Base-by-base conservation (phyloP, 176 grass and related monocot genomes). In the Thalia dealbata region DNA sequence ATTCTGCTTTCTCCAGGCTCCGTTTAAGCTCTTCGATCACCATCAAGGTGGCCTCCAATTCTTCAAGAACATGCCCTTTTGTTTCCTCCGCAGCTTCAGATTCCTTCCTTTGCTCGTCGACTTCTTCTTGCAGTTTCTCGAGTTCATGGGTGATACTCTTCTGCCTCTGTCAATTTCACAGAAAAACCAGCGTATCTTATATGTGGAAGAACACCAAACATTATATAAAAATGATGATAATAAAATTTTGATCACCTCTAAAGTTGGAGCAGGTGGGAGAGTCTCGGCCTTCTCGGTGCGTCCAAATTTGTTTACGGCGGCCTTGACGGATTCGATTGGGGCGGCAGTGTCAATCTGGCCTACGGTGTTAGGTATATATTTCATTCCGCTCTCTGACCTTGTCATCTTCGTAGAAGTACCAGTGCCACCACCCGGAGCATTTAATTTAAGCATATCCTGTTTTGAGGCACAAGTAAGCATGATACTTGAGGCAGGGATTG, bases 321-420 rank as follows among this genome's bases (percentile, higher is more conserved):
- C 86, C 80, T 89, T 96, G 67, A 91, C 92, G 4, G 92, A 96
- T 82, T 96, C 92, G 46, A 96, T 86, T 16, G 88, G 86, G 61
- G 92, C 82, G 62, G 71, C 35, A 51, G 84, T 85, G 50, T 96
- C 92, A 29, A 91, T 74, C 21, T 77, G 51, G 14, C 78, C 81
- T 38, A 38, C 32, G n/a, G n/a, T n/a, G 32, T 38, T 38, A 38
- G 32, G 1, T 1, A 38, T 38, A 38, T 38, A 2, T 38, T 38
- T 38, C 32, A 2, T 38, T 38, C 3, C 1, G 32, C 32, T 38
- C 32, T 38, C 32, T 4, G 32, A 38, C 32, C 32, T 38, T 4
- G 4, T 38, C 32, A 38, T 38, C 32, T 38, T 38, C 32, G 32
- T 2, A 2, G 32, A 38, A 2, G 32, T 38, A n/a, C n/a, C n/a